Evolutionary conservation across 202 grass and related monocot species (phyloP), one percentile per base, ranked within the genome.

Genomic region (Setaria viridis): DNA sequence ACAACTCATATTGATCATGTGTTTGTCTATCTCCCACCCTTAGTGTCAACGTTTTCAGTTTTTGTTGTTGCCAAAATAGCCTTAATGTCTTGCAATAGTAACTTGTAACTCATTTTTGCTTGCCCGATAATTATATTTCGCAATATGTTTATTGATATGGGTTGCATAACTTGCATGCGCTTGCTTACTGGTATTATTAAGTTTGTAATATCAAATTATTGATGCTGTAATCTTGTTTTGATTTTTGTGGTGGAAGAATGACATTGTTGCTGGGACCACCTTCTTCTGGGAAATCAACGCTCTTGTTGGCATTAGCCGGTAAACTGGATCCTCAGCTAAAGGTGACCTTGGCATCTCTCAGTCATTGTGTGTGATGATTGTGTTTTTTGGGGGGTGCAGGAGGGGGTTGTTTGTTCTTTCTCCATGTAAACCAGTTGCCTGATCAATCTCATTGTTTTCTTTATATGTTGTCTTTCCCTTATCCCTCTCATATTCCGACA

Each of bases 231-330:
- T 42, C 74, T 59, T 30, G 2, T 62, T 76, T 75, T 48, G 9
- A 12, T 79, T 34, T 47, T 32, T 74, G 49, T 55, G 70, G 14
- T 62, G 6, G 6, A 66, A 94, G 93, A 88, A 94, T 94, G 87
- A 94, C 93, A 45, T 76, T 94, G 79, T 74, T 94, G 34, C 54
- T 94, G 64, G 93, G 93, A 32, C 90, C 93, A 84, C 90, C 90
- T 53, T 83, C 72, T 82, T 94, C 93, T 76, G 93, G 90, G 79
- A 92, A 94, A 75, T 84, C 93, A n/a, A 94, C 93, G 2, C 77
- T 94, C 8, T 81, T 92, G 37, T 69, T 80, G 63, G 82, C 85
- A 32, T 88, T 90, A 69, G 82, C 90, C 74, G 85, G 90, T 67
- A 94, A 92, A 90, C 73, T 92, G n/a, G 88, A 94, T 84, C 62